These are phyloP conservation scores for Dendrocalamus sinicus DNA, from an alignment of 176 grass and related monocot species.

Conservation along the genomic window DNA sequence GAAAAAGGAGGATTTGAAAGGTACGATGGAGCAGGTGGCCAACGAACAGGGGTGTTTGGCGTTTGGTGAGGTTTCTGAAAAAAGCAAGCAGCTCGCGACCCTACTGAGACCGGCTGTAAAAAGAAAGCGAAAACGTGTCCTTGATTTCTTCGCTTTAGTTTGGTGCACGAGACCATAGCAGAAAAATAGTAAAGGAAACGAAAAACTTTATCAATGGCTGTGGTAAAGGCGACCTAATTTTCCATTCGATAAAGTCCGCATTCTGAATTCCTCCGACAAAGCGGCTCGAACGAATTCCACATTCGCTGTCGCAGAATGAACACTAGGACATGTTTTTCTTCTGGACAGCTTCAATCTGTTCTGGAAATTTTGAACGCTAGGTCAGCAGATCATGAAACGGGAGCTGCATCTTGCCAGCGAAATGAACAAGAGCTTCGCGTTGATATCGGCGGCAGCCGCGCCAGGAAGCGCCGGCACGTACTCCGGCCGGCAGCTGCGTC, in stretches of 20 bases:
- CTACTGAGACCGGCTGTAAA: neutral
- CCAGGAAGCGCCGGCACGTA: neutral
- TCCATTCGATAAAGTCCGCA: neutral
- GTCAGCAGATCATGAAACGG: neutral
- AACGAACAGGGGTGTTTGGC: neutral
- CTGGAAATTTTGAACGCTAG: no score
- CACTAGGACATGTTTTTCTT: neutral
- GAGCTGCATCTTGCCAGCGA: neutral
- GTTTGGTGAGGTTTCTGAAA: slow-evolving; percentile 39
- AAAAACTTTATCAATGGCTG: neutral
- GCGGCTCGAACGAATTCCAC: no score
- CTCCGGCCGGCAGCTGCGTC: neutral
- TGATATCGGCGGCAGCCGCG: neutral
- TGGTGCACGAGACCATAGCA: neutral
- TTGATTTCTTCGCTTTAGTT: neutral
- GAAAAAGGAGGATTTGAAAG: neutral
- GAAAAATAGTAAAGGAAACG: neutral
- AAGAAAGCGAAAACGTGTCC: neutral
- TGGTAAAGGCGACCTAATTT: neutral
- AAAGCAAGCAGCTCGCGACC: slow-evolving; percentile 17
- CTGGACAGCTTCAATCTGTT: neutral
- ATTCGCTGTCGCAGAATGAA: neutral
- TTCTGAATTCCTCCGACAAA: no score
- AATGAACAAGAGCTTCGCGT: neutral
- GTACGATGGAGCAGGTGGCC: neutral